A percentile compares a stretch with the other conserved stretches of the same genome.
Evolutionary conservation across 768 basidiomycete genomes (phyloP).

Genomic region (Calocybe cyanea): DNA sequence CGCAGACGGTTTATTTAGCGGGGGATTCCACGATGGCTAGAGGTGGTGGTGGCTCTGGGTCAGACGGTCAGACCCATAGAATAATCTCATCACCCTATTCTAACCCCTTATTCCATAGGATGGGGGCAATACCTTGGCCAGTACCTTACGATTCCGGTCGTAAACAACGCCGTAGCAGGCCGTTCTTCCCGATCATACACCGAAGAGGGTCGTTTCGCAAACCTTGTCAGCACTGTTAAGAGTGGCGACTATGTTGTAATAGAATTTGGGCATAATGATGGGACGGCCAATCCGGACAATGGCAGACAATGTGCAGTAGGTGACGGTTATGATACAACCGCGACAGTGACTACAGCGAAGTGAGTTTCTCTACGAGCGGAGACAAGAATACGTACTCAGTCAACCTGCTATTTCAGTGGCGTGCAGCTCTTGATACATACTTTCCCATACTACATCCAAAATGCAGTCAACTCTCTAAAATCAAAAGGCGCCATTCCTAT

Average conservation of each 20-base stretch:
- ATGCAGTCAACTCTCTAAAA: constrained; percentile 36
- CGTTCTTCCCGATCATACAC: constrained; percentile 44
- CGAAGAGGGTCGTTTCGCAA: constrained; percentile 43
- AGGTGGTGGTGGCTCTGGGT: constrained; percentile 34
- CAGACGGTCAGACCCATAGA: constrained; percentile 26
- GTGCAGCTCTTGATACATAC: constrained; percentile 36
- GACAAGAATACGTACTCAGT: neutral
- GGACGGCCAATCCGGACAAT: constrained; percentile 31
- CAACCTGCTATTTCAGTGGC: constrained; percentile 24
- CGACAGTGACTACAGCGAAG: constrained; percentile 32
- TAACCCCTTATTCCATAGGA: constrained; percentile 22
- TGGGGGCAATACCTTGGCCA: constrained; percentile 43
- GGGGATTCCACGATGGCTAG: constrained; percentile 44
- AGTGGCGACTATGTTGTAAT: constrained; percentile 40
- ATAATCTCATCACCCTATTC: neutral
- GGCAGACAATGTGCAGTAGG: constrained; percentile 39
- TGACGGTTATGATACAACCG: constrained; percentile 31
- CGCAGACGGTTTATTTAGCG: constrained; percentile 38
- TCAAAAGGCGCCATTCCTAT: constrained; percentile 46
- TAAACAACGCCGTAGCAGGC: constrained; percentile 45
- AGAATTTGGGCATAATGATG: constrained; percentile 49
- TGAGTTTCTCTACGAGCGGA: constrained; percentile 16
- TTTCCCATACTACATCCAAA: constrained; percentile 43
- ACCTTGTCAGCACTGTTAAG: constrained; percentile 35
- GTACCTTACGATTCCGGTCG: constrained; percentile 38